Evolutionary conservation across 225 moss, liverwort and hornwort genomes (phyloP).

Genomic region (Asterella californica): DNA sequence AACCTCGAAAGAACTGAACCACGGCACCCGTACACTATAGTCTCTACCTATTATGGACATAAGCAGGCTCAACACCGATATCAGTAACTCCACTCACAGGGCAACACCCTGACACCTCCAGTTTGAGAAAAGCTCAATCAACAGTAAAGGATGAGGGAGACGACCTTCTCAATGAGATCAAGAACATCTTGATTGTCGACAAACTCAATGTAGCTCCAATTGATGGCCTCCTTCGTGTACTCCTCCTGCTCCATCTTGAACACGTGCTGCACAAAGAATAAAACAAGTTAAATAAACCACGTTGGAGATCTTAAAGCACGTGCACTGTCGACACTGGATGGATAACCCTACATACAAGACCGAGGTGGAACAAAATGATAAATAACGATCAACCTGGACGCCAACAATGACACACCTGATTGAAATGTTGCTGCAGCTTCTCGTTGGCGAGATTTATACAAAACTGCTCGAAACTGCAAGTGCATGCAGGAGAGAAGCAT

Average conservation of each 20-base stretch:
- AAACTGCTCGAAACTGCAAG: constrained; percentile 95
- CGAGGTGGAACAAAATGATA: not conserved
- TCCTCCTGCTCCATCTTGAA: constrained; percentile 99
- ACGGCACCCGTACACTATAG: no score
- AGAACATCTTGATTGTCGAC: constrained; percentile 99
- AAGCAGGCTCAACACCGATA: no score
- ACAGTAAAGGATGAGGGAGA: not conserved
- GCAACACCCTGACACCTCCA: not conserved
- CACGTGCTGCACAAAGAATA: constrained; percentile 63
- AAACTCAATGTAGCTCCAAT: constrained; percentile 99
- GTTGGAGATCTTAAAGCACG: not conserved
- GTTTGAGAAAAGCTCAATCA: not conserved
- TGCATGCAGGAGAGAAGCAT: not conserved
- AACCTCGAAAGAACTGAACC: no score
- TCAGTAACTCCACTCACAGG: not conserved
- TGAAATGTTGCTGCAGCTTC: constrained; percentile 99
- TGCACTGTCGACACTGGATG: not conserved
- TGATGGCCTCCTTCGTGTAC: constrained; percentile 90
- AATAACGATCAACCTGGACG: not conserved
- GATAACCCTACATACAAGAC: not conserved
- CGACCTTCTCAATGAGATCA: constrained; percentile 94
- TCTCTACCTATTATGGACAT: no score
- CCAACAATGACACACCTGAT: constrained; percentile 59
- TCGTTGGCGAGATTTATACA: constrained; percentile 99
- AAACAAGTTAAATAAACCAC: not conserved